phyloP scores from a whole-genome alignment of 768 basidiomycete species.

The Zangia roseola region DNA sequence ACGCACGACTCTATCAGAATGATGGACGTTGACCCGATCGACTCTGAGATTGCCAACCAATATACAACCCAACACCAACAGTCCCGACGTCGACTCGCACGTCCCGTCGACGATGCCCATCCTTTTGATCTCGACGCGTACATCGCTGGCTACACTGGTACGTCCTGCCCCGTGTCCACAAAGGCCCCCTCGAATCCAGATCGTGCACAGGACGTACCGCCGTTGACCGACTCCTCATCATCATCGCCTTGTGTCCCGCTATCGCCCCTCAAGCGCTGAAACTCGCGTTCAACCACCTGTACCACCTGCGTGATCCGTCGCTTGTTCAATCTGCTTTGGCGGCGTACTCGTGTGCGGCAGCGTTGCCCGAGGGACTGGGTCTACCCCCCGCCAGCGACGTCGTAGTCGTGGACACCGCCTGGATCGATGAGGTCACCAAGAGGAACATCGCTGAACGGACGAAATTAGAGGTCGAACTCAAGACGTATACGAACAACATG shows the following conservation, averaged over 20 bases:
- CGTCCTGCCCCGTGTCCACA: background rate
- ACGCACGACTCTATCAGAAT: slow-evolving; percentile 1
- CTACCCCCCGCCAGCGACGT: slow-evolving; percentile 50
- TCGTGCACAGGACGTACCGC: slow-evolving; percentile 60
- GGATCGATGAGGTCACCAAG: slow-evolving; percentile 67
- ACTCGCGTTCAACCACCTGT: slow-evolving; percentile 62
- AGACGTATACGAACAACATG: slow-evolving; percentile 94
- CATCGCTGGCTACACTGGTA: slow-evolving; percentile 75
- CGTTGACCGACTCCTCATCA: slow-evolving; percentile 70
- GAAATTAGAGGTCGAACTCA: slow-evolving; percentile 92
- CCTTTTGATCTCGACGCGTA: slow-evolving; percentile 88
- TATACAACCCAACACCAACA: slow-evolving; percentile 2
- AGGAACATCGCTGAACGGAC: slow-evolving; percentile 71
- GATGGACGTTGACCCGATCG: slow-evolving; percentile 33
- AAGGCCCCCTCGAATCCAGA: background rate
- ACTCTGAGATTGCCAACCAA: slow-evolving; percentile 22
- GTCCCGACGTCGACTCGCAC: slow-evolving; percentile 28
- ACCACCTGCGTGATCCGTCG: slow-evolving; percentile 65
- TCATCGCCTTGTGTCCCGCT: slow-evolving; percentile 61
- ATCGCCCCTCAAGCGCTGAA: slow-evolving; percentile 73
- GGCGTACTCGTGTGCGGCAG: slow-evolving; percentile 51
- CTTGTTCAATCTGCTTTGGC: slow-evolving; percentile 51
- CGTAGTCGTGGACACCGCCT: slow-evolving; percentile 58
- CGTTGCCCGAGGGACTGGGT: slow-evolving; percentile 30
- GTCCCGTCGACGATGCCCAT: slow-evolving; percentile 70